These are phyloP conservation scores for Staphylotrichum longicolle DNA, from an alignment of 495 filamentous ascomycete species.

Conservation along the genomic window DNA sequence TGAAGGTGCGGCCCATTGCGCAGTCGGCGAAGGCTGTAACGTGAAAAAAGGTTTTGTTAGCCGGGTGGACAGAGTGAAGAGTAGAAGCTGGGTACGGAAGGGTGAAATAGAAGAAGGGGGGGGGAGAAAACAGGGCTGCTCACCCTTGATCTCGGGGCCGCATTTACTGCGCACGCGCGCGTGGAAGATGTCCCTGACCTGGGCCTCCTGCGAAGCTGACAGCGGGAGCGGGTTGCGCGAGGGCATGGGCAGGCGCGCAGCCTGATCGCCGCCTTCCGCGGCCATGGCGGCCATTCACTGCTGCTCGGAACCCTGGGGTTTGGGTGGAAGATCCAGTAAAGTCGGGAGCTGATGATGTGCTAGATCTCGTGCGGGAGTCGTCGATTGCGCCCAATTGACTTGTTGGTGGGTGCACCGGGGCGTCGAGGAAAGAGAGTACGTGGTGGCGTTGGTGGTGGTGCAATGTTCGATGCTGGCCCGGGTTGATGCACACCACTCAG, in stretches of 20 bases:
- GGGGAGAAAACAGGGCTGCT: conserved; percentile 16
- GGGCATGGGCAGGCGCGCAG: conserved; percentile 49
- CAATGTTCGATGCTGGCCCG: not conserved
- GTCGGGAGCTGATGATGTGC: not conserved
- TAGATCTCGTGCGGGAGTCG: too few relatives aligned
- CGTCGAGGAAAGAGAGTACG: not conserved
- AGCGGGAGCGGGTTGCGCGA: conserved; percentile 86
- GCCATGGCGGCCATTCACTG: conserved; percentile 41
- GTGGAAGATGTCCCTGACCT: conserved; percentile 88
- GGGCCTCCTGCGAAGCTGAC: conserved; percentile 83
- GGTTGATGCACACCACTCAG: not conserved
- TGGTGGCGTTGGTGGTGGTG: conserved; percentile 3
- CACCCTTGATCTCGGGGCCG: conserved; percentile 83
- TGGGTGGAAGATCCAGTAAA: not conserved
- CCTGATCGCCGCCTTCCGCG: conserved; percentile 13
- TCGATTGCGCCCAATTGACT: too few relatives aligned
- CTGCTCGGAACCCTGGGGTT: conserved; percentile 1
- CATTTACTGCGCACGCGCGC: conserved; percentile 77
- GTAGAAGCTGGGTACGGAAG: not conserved
- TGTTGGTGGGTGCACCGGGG: too few relatives aligned
- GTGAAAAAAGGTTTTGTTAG: not conserved
- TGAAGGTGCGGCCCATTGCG: conserved; percentile 78
- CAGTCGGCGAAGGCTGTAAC: conserved; percentile 77
- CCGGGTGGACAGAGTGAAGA: not conserved
- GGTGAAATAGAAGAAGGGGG: not conserved